A percentile compares a stretch with the other conserved stretches of the same genome.
These are phyloP conservation scores for Penicillium sp. DNA, from an alignment of 2,329 filamentous ascomycete genomes.

Conservation along the genomic window DNA sequence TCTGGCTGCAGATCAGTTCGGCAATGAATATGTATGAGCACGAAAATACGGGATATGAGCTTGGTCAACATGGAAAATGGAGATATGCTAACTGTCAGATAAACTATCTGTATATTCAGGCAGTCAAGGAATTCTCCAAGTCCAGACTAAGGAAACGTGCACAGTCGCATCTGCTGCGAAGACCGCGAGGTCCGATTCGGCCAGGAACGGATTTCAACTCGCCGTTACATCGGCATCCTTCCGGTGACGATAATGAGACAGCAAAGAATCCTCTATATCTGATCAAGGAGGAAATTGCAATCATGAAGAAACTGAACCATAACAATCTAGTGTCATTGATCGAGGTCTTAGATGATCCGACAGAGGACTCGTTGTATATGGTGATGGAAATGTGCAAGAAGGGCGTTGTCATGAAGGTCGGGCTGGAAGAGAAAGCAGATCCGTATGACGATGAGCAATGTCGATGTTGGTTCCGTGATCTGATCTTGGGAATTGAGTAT, in stretches of 20 bases:
- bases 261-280: constrained; percentile 74
- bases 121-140: constrained; percentile 97
- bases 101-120: constrained; percentile 51
- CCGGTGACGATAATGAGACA: constrained; percentile 49
- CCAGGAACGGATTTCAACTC: constrained; percentile 61
- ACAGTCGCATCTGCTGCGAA: constrained; percentile 80
- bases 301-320: constrained; percentile 98
- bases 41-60: not conserved
- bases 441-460: constrained; percentile 82
- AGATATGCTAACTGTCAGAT: constrained; percentile 19
- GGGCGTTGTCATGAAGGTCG: constrained; percentile 94
- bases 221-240: constrained; percentile 61
- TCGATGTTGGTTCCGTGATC: constrained; percentile 88
- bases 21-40: constrained; percentile 79
- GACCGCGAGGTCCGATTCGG: constrained; percentile 54
- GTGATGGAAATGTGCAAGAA: constrained; percentile 99
- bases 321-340: constrained; percentile 89
- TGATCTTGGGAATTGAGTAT: constrained; percentile 94
- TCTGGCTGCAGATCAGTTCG: constrained; percentile 83
- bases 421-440: constrained; percentile 74
- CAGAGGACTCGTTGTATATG: constrained; percentile 96
- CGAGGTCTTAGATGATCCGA: constrained; percentile 92
- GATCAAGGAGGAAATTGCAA: constrained; percentile 94
- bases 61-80: constrained; percentile 3
- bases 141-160: constrained; percentile 82